phyloP scores from a whole-genome alignment of 1,284 basidiomycete species.

The Fomitopsis pinicola region DNA sequence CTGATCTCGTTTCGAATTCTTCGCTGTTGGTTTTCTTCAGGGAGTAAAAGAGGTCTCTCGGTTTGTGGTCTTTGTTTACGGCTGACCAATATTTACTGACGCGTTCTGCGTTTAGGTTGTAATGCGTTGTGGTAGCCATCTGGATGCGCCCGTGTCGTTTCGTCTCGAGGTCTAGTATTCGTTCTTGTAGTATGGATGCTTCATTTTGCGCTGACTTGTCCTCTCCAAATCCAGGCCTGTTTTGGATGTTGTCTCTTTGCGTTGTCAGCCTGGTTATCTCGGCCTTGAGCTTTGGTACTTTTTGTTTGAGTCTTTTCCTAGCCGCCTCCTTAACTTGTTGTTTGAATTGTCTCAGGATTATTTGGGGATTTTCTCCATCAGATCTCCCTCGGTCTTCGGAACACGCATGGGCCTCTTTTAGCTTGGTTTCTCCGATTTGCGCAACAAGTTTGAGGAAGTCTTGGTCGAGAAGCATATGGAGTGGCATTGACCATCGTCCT shows the following conservation, averaged over 20 bases:
- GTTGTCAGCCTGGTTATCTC: neutral
- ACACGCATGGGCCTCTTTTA: neutral
- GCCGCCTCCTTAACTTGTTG: neutral
- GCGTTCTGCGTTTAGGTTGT: no score
- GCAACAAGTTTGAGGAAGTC: neutral
- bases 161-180: no score
- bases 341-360: neutral
- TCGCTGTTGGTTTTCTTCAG: no score
- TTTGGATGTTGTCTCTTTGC: neutral
- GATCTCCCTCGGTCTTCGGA: neutral
- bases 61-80: no score
- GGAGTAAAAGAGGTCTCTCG: no score
- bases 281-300: neutral
- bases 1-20: no score
- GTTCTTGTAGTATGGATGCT: no score
- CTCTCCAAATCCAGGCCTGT: neutral
- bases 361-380: no score
- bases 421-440: neutral
- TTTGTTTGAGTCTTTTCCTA: neutral
- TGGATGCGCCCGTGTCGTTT: no score
- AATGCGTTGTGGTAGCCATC: no score
- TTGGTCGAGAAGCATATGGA: neutral
- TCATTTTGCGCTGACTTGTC: no score
- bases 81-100: no score
- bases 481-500: neutral